phyloP scores from a whole-genome alignment of 2,329 filamentous ascomycete genomes.

The Colletotrichum spaethianum region DNA sequence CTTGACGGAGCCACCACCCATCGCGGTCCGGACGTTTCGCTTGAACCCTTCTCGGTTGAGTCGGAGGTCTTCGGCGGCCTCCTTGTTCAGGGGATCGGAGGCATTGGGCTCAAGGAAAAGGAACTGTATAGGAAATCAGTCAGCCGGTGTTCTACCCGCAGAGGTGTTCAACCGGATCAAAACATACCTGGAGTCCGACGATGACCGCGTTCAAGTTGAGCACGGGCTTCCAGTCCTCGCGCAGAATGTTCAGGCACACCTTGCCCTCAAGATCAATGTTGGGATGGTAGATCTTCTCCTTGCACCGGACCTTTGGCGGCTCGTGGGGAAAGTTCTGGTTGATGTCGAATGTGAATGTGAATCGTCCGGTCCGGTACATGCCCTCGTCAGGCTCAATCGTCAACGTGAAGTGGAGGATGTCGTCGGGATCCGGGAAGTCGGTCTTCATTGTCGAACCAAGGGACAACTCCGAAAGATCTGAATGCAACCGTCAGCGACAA shows the following conservation, averaged over 20 bases:
- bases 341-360: slow-evolving; percentile 93
- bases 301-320: slow-evolving; percentile 96
- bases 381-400: slow-evolving; percentile 89
- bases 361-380: slow-evolving; percentile 88
- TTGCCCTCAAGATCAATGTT: slow-evolving; percentile 99
- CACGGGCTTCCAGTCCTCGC: slow-evolving; percentile 99
- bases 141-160: slow-evolving; percentile 40
- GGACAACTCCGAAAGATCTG: slow-evolving; percentile 86
- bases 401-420: slow-evolving; percentile 87
- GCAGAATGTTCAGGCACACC: slow-evolving; percentile 95
- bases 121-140: slow-evolving; percentile 71
- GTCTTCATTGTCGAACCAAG: slow-evolving; percentile 86
- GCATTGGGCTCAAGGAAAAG: slow-evolving; percentile 98
- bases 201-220: slow-evolving; percentile 97
- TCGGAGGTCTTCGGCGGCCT: slow-evolving; percentile 93
- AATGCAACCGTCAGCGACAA: slow-evolving; percentile 14
- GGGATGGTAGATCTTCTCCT: slow-evolving; percentile 98
- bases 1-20: slow-evolving; percentile 84
- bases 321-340: slow-evolving; percentile 97
- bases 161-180: too few relatives aligned
- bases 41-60: slow-evolving; percentile 90
- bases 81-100: slow-evolving; percentile 97
- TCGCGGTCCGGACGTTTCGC: slow-evolving; percentile 87
- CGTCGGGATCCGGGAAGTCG: slow-evolving; percentile 85
- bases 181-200: slow-evolving; percentile 85